Evolutionary conservation across 225 moss, liverwort and hornwort species (phyloP).

Genomic region (Sphagnum contortum): DNA sequence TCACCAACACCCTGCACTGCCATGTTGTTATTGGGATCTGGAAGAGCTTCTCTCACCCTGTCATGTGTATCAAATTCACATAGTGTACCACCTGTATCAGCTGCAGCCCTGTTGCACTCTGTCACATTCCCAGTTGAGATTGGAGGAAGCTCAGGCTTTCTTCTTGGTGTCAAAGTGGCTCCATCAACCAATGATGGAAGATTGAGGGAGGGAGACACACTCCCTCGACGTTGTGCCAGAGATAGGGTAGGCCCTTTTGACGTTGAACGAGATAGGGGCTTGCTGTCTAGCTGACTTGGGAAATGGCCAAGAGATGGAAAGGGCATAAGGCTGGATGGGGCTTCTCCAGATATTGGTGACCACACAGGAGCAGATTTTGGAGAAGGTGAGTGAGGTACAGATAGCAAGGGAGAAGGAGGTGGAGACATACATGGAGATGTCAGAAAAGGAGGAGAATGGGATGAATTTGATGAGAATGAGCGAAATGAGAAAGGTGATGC

Average conservation of each 20-base stretch:
- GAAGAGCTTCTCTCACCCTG: no score
- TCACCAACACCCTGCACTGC: no score
- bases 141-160: slow-evolving; percentile 3
- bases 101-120: background rate
- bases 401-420: slow-evolving; percentile 10
- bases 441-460: slow-evolving; percentile 11
- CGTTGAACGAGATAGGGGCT: background rate
- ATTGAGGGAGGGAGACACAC: background rate
- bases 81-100: no score
- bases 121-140: slow-evolving; percentile 4
- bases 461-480: slow-evolving; percentile 20
- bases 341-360: slow-evolving; percentile 6
- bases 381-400: slow-evolving; percentile 7
- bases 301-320: background rate
- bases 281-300: background rate
- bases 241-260: background rate
- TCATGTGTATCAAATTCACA: no score
- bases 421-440: slow-evolving; percentile 13
- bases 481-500: slow-evolving; percentile 22
- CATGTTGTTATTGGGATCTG: no score
- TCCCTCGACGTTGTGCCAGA: slow-evolving; percentile 8
- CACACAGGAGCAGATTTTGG: slow-evolving; percentile 11
- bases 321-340: background rate
- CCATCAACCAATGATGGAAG: slow-evolving; percentile 3
- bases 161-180: slow-evolving; percentile 1